phyloP scores from a whole-genome alignment of 331 rosid species.

The Stylosanthes scabra region DNA sequence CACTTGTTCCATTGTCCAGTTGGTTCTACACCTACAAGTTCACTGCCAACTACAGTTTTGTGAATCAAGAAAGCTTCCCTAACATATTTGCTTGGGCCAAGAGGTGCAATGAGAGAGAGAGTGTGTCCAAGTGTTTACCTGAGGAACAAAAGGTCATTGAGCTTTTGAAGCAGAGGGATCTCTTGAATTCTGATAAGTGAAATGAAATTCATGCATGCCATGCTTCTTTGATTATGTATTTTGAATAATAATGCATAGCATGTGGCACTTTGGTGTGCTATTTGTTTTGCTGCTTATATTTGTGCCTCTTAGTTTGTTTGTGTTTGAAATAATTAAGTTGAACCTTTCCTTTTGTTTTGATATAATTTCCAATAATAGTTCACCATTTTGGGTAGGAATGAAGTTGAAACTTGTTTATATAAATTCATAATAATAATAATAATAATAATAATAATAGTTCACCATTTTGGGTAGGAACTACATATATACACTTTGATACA shows the following conservation, averaged over 20 bases:
- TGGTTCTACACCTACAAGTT: conserved; percentile 24
- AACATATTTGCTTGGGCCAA: conserved; percentile 47
- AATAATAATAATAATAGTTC: too few relatives aligned
- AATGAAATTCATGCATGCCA: too few relatives aligned
- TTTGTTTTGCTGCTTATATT: not conserved
- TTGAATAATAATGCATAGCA: not conserved
- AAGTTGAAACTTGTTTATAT: too few relatives aligned
- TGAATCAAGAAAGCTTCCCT: conserved; percentile 36
- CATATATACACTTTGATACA: not conserved
- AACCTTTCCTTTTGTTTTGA: not conserved
- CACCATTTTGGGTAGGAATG: not conserved
- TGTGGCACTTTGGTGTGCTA: not conserved
- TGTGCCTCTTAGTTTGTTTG: not conserved
- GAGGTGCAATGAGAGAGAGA: conserved; percentile 41
- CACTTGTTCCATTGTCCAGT: conserved; percentile 41
- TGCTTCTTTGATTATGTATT: too few relatives aligned
- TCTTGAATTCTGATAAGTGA: not conserved
- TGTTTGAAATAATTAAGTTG: not conserved
- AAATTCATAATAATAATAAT: too few relatives aligned
- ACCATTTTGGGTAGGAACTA: too few relatives aligned
- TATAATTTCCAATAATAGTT: not conserved
- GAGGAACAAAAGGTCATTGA: conserved; percentile 32
- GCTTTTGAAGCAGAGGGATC: not conserved
- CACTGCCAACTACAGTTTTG: conserved; percentile 9
- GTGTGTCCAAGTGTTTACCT: conserved; percentile 43